phyloP scores from a whole-genome alignment of 2,329 filamentous ascomycete genomes.

The Coniochaeta sp. region DNA sequence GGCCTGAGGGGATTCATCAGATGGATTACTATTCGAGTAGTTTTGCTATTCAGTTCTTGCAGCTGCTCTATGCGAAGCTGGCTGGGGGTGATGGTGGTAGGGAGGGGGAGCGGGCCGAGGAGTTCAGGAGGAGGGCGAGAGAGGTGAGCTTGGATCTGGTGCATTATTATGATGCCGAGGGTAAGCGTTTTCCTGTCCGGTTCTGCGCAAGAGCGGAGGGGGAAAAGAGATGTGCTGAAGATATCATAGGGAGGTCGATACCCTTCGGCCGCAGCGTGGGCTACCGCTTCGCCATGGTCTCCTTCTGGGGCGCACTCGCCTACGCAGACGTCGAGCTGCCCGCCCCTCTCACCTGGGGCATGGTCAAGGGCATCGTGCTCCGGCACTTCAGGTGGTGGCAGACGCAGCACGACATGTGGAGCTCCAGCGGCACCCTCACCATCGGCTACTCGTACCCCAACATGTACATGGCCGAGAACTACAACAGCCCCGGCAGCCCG shows the following conservation, averaged over 20 bases:
- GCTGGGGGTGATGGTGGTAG: slow-evolving; percentile 58
- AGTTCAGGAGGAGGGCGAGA: slow-evolving; percentile 63
- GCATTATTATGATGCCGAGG: slow-evolving; percentile 69
- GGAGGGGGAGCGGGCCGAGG: slow-evolving; percentile 57
- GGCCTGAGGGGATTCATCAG: slow-evolving; percentile 69
- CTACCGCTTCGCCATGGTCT: slow-evolving; percentile 81
- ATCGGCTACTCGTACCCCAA: slow-evolving; percentile 75
- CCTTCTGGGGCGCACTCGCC: slow-evolving; percentile 71
- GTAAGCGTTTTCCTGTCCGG: slow-evolving; percentile 5
- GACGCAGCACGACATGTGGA: slow-evolving; percentile 67
- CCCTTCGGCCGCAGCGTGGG: slow-evolving; percentile 73
- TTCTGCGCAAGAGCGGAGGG: too few species aligned
- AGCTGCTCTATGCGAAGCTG: slow-evolving; percentile 68
- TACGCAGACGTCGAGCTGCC: slow-evolving; percentile 70
- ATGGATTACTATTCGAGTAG: slow-evolving; percentile 83
- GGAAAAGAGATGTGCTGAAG: not conserved
- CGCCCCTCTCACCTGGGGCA: slow-evolving; percentile 66
- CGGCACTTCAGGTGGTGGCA: slow-evolving; percentile 76
- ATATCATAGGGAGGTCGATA: slow-evolving; percentile 45
- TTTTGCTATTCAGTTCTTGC: slow-evolving; percentile 74
- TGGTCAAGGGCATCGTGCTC: slow-evolving; percentile 68
- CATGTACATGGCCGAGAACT: slow-evolving; percentile 68
- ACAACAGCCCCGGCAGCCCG: slow-evolving; percentile 66
- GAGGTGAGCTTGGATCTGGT: slow-evolving; percentile 62
- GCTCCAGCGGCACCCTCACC: slow-evolving; percentile 64